phyloP scores from a whole-genome alignment of 805 yeast genomes.

The Soucietia sequanensis region DNA sequence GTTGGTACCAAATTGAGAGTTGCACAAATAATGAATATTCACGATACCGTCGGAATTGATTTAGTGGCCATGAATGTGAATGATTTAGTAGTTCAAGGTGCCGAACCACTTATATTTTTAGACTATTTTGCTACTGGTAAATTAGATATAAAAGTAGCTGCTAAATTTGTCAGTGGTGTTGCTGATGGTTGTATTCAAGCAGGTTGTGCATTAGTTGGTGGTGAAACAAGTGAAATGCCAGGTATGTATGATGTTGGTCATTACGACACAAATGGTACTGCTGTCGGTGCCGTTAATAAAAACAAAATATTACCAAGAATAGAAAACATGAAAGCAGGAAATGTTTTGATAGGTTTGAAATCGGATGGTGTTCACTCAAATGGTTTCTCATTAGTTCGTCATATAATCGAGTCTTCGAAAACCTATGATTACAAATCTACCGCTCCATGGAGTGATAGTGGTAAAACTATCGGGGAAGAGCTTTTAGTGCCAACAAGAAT shows the following conservation, averaged over 20 bases:
- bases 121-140: constrained; percentile 97
- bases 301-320: constrained; percentile 69
- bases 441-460: constrained; percentile 79
- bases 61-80: constrained; percentile 99
- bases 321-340: constrained; percentile 69
- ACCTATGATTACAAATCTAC: constrained; percentile 67
- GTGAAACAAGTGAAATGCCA: constrained; percentile 99
- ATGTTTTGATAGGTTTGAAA: constrained; percentile 79
- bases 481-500: constrained; percentile 88
- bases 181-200: constrained; percentile 94
- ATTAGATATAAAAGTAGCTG: constrained; percentile 78
- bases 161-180: constrained; percentile 89
- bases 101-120: constrained; percentile 92
- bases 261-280: constrained; percentile 98
- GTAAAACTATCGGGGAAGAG: constrained; percentile 78
- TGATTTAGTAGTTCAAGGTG: constrained; percentile 97
- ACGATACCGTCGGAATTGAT: constrained; percentile 98
- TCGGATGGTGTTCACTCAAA: constrained; percentile 96
- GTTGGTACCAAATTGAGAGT: constrained; percentile 96
- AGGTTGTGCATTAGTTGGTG: constrained; percentile 98
- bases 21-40: constrained; percentile 86
- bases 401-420: constrained; percentile 75
- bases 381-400: constrained; percentile 93
- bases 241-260: constrained; percentile 96
- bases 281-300: constrained; percentile 92